Percentiles rank a stretch among this genome's conserved stretches.
Evolutionary conservation across 345 rosid species (phyloP).

Genomic region (Euphorbia pulcherrima): DNA sequence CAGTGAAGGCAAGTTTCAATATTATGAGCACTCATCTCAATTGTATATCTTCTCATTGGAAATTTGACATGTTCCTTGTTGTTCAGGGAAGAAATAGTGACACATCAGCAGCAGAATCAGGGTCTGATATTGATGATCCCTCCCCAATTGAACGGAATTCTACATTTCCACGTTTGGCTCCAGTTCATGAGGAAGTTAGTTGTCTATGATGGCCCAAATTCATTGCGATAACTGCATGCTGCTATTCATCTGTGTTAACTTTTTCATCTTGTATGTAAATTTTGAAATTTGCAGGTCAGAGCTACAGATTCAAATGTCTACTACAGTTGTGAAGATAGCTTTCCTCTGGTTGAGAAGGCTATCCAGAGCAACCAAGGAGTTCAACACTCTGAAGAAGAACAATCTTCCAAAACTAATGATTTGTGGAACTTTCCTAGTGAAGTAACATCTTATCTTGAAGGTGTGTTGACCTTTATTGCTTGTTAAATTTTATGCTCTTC

Average conservation of each 20-base stretch:
- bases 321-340: constrained; percentile 67
- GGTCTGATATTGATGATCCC: constrained; percentile 56
- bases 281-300: constrained; percentile 43
- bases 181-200: constrained; percentile 68
- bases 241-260: not conserved
- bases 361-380: constrained; percentile 27
- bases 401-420: constrained; percentile 25
- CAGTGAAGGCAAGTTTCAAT: constrained; percentile 45
- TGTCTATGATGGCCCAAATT: constrained; percentile 13
- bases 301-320: constrained; percentile 50
- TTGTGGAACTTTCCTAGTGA: constrained; percentile 15
- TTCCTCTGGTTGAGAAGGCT: constrained; percentile 34
- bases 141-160: constrained; percentile 42
- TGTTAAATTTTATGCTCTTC: not conserved
- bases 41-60: not conserved
- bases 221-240: not conserved
- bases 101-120: constrained; percentile 51
- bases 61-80: constrained; percentile 12
- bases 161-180: constrained; percentile 38
- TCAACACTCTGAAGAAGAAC: constrained; percentile 28
- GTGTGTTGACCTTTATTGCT: constrained; percentile 20
- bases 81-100: constrained; percentile 55
- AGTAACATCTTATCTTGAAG: constrained; percentile 30
- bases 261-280: not conserved
- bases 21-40: constrained; percentile 1